These are phyloP conservation scores for Floccularia luteovirens DNA, from an alignment of 768 basidiomycete species.

Conservation along the genomic window DNA sequence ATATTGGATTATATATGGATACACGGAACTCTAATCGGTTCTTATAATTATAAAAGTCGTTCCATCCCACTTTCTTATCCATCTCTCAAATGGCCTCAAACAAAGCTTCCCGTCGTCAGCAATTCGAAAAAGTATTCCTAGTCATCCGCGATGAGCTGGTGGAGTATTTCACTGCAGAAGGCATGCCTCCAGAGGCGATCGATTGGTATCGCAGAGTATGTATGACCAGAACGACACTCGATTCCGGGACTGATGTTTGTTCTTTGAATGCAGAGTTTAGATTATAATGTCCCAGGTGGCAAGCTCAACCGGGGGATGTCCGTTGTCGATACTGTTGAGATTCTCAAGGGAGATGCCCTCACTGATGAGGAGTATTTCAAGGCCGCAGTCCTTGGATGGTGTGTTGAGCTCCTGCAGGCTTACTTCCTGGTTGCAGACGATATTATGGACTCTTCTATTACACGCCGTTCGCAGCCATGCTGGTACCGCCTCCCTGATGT, in stretches of 20 bases:
- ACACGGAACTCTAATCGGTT: too few relatives aligned
- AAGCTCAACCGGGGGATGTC: constrained; percentile 97
- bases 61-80: too few relatives aligned
- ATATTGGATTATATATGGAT: too few relatives aligned
- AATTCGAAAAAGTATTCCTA: not conserved
- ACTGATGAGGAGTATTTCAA: constrained; percentile 84
- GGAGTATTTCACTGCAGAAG: not conserved
- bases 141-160: constrained; percentile 1
- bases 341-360: constrained; percentile 65
- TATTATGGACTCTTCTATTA: constrained; percentile 95
- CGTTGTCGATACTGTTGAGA: constrained; percentile 88
- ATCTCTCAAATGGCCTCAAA: not conserved
- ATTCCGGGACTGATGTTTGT: not conserved
- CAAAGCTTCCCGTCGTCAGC: not conserved
- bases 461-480: constrained; percentile 90
- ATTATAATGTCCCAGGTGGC: constrained; percentile 94
- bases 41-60: too few relatives aligned
- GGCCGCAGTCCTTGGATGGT: constrained; percentile 89
- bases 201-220: constrained; percentile 1
- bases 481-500: constrained; percentile 72
- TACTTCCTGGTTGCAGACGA: constrained; percentile 97
- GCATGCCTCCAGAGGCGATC: constrained; percentile 1
- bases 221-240: not conserved
- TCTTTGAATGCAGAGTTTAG: constrained; percentile 50
- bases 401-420: constrained; percentile 93